Percentiles rank a stretch among this genome's conserved stretches.
Conservation (phyloP, 192 early-diverging fungal genomes). For the Rhizophagus sp. region DNA sequence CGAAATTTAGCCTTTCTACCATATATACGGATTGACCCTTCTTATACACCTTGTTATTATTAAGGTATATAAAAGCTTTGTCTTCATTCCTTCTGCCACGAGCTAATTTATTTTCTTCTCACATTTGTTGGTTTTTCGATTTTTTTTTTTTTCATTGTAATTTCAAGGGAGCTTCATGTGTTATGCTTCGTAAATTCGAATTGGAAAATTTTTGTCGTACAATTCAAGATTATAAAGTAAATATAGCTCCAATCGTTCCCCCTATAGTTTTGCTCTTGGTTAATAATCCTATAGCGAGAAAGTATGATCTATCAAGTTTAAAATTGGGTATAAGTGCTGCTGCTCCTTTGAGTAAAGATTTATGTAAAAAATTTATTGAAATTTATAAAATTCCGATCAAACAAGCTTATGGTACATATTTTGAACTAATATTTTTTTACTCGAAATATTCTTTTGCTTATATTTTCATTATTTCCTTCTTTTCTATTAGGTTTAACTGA, state of each 20-base stretch:
- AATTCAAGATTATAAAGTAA: constrained; percentile 57
- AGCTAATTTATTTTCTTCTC: constrained; percentile 1
- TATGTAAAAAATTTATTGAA: constrained; percentile 41
- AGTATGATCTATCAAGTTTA: constrained; percentile 63
- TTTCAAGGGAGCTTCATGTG: constrained; percentile 43
- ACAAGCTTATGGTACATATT: constrained; percentile 70
- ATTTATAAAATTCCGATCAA: constrained; percentile 40
- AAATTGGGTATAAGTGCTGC: constrained; percentile 60
- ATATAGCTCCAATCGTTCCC: constrained; percentile 51
- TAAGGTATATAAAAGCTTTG: neutral
- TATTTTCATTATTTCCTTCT: too few species aligned
- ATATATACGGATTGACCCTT: neutral
- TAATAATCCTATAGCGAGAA: constrained; percentile 61
- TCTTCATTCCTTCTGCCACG: too few species aligned
- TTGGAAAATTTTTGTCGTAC: constrained; percentile 50
- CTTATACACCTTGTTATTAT: neutral
- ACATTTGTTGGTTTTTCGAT: constrained; percentile 2
- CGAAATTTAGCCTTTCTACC: neutral
- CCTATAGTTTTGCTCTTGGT: constrained; percentile 68
- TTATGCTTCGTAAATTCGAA: constrained; percentile 68
- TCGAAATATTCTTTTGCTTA: constrained; percentile 24
- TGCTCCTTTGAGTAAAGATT: constrained; percentile 54
- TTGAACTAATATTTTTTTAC: too few species aligned
- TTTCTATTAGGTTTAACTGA: constrained; percentile 49
- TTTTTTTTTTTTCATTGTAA: constrained; percentile 37